Percentiles rank a stretch among this genome's conserved stretches.
phyloP scores from a whole-genome alignment of 2,329 filamentous ascomycete genomes.

The Fusarium phyllophilum region DNA sequence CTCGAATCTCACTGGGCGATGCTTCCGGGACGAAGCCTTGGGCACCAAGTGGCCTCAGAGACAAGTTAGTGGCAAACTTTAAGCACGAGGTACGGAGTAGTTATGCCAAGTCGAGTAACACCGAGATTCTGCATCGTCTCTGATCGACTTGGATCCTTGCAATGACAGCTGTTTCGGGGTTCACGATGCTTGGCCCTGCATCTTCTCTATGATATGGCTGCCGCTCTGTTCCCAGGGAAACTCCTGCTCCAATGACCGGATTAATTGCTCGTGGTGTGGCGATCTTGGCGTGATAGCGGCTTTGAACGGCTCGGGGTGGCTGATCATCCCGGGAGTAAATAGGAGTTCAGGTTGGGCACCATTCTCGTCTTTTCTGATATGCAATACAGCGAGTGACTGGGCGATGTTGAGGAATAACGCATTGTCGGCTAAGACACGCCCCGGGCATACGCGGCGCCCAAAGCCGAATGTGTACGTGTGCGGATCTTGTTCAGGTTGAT shows the following conservation, averaged over 20 bases:
- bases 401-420: slow-evolving; percentile 49
- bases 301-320: slow-evolving; percentile 26
- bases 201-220: slow-evolving; percentile 4
- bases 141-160: background rate
- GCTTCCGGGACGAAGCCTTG: background rate
- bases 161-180: background rate
- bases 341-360: background rate
- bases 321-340: slow-evolving; percentile 31
- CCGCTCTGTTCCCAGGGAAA: slow-evolving; percentile 35
- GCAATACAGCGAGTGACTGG: slow-evolving; percentile 58
- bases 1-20: background rate
- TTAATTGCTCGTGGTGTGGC: slow-evolving; percentile 11
- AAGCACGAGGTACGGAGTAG: background rate
- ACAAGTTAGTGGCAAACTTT: background rate
- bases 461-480: slow-evolving; percentile 46
- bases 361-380: slow-evolving; percentile 40
- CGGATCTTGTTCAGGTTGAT: slow-evolving; percentile 43
- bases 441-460: slow-evolving; percentile 49
- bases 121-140: background rate
- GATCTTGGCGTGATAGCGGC: slow-evolving; percentile 22
- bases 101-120: background rate
- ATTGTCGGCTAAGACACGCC: slow-evolving; percentile 44
- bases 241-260: slow-evolving; percentile 24
- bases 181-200: background rate
- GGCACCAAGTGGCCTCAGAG: background rate